phyloP scores from a whole-genome alignment of 2,329 filamentous ascomycete species.

The Apiospora pterosperma region DNA sequence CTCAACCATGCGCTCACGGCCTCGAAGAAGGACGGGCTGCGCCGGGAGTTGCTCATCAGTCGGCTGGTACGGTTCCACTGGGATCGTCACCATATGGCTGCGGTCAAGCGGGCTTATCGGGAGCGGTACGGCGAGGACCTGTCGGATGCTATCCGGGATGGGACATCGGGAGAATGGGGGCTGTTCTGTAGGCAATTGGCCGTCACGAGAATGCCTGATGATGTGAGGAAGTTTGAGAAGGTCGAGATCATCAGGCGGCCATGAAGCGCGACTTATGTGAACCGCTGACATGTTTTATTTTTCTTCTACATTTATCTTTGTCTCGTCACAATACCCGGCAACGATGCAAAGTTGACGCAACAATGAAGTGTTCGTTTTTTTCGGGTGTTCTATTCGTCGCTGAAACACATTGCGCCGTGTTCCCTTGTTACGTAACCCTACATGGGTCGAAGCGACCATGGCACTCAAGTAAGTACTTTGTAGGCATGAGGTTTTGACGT shows the following conservation, averaged over 20 bases:
- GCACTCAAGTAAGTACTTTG: background rate
- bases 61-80: slow-evolving; percentile 88
- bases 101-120: slow-evolving; percentile 76
- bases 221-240: slow-evolving; percentile 51
- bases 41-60: slow-evolving; percentile 83
- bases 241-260: slow-evolving; percentile 20
- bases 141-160: slow-evolving; percentile 74
- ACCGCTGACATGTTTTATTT: background rate
- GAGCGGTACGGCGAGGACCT: slow-evolving; percentile 73
- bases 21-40: slow-evolving; percentile 65
- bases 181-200: slow-evolving; percentile 71
- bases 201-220: slow-evolving; percentile 57
- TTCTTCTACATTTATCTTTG: background rate
- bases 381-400: background rate
- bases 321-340: background rate
- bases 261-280: background rate
- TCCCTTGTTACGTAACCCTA: background rate
- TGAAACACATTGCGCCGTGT: background rate
- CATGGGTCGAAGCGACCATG: background rate
- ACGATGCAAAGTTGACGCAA: background rate
- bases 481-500: too few relatives aligned
- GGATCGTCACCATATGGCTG: slow-evolving; percentile 78
- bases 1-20: slow-evolving; percentile 85
- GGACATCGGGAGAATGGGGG: slow-evolving; percentile 73
- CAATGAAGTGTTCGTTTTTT: background rate